Conservation (phyloP, 768 basidiomycete genomes). For the Mycena alexandri region DNA sequence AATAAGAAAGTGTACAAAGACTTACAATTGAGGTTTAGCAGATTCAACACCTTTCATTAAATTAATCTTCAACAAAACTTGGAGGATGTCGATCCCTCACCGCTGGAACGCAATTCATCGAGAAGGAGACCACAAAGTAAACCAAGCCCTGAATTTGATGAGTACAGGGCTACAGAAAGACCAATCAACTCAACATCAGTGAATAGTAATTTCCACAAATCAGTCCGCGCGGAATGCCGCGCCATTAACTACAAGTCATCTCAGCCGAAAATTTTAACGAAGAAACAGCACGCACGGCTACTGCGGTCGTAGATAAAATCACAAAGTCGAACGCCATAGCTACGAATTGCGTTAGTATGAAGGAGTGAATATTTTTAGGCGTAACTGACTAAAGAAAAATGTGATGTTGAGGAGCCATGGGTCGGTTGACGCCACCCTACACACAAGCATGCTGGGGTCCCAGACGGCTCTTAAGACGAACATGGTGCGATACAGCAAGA, state of each 20-base stretch:
- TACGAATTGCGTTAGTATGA: constrained; percentile 41
- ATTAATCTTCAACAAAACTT: constrained; percentile 2
- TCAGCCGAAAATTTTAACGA: not conserved
- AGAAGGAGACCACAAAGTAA: constrained; percentile 75
- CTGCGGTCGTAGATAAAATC: constrained; percentile 67
- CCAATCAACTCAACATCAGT: constrained; percentile 54
- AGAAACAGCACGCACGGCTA: constrained; percentile 53
- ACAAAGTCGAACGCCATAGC: constrained; percentile 79
- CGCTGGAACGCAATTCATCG: constrained; percentile 76
- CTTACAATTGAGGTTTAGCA: constrained; percentile 70
- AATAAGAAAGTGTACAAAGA: constrained; percentile 17
- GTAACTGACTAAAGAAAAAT: constrained; percentile 72
- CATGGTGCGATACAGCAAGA: constrained; percentile 76
- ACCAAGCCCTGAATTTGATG: constrained; percentile 60
- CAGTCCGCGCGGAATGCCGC: constrained; percentile 66
- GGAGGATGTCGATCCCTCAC: constrained; percentile 53
- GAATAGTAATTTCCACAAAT: constrained; percentile 78
- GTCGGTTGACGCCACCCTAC: constrained; percentile 66
- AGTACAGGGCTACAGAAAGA: not conserved
- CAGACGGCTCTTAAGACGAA: constrained; percentile 72
- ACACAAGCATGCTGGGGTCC: constrained; percentile 55
- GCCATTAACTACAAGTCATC: constrained; percentile 41
- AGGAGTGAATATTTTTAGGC: not conserved
- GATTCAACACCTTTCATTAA: constrained; percentile 62
- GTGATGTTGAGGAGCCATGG: constrained; percentile 71